Base-by-base conservation (phyloP, 495 filamentous ascomycete genomes). In the Tuber aestivum region DNA sequence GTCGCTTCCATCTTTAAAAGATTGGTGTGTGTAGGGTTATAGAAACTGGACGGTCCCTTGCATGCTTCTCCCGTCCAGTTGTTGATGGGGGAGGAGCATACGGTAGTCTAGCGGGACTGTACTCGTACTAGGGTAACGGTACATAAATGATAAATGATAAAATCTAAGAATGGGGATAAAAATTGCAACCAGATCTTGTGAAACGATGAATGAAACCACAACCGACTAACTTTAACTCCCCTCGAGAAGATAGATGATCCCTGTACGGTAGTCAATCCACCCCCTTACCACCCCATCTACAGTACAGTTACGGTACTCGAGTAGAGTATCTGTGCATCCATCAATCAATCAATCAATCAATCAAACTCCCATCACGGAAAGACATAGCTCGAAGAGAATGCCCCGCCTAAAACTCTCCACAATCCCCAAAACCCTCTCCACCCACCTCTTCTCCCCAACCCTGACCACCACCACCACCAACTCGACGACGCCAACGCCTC, bases 401-500 rank as follows among this genome's bases (percentile, higher is more conserved):
- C 69, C 56, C 56, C 78, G 72, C 16, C 78, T 79, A 61, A 75
- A 65, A 12, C 72, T 78, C 41, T 72, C 77, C 74, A 71, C 77
- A 3, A 42, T 79, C 23, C 78, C 78, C 3, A 79, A 75, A 68
- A 70, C 73, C 45, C 73, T 79, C 45, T 75, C 72, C 27, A 73
- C 78, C 73, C 78, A 77, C 37, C 56, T 79, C 50, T 75, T 79
- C 72, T 79, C 78, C 27, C 78, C 78, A 40, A 79, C 61, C 45
- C 70, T 75, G 40, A 74, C 65, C 40, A 7, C 61, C 32, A 70
- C 75, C 72, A 75, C 73, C 27, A 70, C 78, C 40, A 70, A 44
- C 44, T 72, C 41, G 41, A 32, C 70, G 48, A n/a, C 71, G 9
- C 20, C 41, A 10, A 69, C 70, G 9, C 35, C 45, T 6, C 70